Evolutionary conservation across 352 stramenopile genomes (phyloP).

Genomic region (Globisporangium perplexum): DNA sequence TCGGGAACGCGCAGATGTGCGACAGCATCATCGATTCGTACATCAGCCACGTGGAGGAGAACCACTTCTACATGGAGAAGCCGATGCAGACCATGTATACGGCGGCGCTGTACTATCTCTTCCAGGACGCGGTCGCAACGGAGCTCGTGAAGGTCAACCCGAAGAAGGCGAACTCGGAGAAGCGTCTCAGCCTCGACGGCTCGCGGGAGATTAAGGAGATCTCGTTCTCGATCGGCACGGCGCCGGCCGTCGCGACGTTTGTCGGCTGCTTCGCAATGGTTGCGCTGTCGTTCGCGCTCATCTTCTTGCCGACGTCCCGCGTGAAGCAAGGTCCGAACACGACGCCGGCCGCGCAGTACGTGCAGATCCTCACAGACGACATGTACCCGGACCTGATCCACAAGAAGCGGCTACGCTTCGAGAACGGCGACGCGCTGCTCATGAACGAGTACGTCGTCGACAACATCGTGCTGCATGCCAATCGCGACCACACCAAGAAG

Average conservation of each 20-base stretch:
- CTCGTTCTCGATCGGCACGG: slow-evolving; percentile 34
- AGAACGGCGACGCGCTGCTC: slow-evolving; percentile 51
- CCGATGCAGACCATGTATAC: slow-evolving; percentile 28
- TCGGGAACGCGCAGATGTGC: slow-evolving; percentile 15
- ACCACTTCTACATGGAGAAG: slow-evolving; percentile 20
- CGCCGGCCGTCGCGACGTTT: slow-evolving; percentile 41
- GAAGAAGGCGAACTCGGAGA: slow-evolving; percentile 12
- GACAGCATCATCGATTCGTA: slow-evolving; percentile 26
- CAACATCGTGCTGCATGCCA: slow-evolving; percentile 50
- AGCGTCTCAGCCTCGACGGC: slow-evolving; percentile 12
- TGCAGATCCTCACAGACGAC: slow-evolving; percentile 69
- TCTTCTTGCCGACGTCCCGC: slow-evolving; percentile 41
- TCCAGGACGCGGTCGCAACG: slow-evolving; percentile 35
- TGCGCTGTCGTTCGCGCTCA: slow-evolving; percentile 45
- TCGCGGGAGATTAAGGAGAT: slow-evolving; percentile 28
- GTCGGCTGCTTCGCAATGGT: slow-evolving; percentile 45
- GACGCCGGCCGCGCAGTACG: slow-evolving; percentile 55
- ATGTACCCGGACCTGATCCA: slow-evolving; percentile 62
- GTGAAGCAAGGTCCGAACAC: slow-evolving; percentile 56
- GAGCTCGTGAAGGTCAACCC: slow-evolving; percentile 15
- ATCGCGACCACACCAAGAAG: slow-evolving; percentile 50
- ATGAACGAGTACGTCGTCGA: slow-evolving; percentile 71
- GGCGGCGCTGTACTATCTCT: slow-evolving; percentile 37
- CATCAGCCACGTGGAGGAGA: slow-evolving; percentile 14
- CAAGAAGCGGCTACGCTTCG: slow-evolving; percentile 64